phyloP scores from a whole-genome alignment of 768 basidiomycete species.

The Amanita exitialis region DNA sequence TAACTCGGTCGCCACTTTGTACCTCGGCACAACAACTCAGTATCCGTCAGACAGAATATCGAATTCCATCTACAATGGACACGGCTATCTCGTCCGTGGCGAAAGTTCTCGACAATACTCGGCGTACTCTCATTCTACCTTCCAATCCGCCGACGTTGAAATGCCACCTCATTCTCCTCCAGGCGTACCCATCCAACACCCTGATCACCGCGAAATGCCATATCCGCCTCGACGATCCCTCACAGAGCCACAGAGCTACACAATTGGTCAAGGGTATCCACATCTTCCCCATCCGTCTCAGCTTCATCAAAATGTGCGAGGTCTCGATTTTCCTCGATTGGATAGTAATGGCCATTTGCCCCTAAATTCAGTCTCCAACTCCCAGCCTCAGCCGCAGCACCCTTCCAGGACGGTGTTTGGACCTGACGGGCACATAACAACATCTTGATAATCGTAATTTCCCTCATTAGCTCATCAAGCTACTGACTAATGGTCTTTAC shows the following conservation, averaged over 20 bases:
- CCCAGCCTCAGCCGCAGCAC: background rate
- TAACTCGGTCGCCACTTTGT: conserved; percentile 30
- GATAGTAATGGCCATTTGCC: conserved; percentile 22
- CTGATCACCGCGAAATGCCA: conserved; percentile 32
- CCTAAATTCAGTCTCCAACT: conserved; percentile 18
- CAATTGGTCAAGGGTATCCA: conserved; percentile 35
- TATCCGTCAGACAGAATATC: conserved; percentile 43
- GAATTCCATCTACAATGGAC: conserved; percentile 33
- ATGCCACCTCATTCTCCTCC: conserved; percentile 34
- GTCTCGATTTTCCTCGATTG: conserved; percentile 31
- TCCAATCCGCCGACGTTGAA: conserved; percentile 29
- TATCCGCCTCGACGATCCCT: conserved; percentile 49
- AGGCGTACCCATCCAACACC: conserved; percentile 23
- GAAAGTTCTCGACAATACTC: conserved; percentile 35
- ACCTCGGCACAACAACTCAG: conserved; percentile 26
- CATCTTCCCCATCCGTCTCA: conserved; percentile 38
- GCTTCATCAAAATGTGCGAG: conserved; percentile 28
- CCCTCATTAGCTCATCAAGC: conserved; percentile 7
- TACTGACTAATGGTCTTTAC: conserved; percentile 3
- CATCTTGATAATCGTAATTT: conserved; percentile 26
- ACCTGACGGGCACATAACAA: conserved; percentile 35
- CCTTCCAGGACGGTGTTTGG: conserved; percentile 20
- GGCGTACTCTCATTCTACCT: conserved; percentile 42
- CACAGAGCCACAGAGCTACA: conserved; percentile 46
- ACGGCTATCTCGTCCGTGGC: conserved; percentile 37